Conservation (phyloP, 108 stramenopile species). For the Cyclotella cryptica region DNA sequence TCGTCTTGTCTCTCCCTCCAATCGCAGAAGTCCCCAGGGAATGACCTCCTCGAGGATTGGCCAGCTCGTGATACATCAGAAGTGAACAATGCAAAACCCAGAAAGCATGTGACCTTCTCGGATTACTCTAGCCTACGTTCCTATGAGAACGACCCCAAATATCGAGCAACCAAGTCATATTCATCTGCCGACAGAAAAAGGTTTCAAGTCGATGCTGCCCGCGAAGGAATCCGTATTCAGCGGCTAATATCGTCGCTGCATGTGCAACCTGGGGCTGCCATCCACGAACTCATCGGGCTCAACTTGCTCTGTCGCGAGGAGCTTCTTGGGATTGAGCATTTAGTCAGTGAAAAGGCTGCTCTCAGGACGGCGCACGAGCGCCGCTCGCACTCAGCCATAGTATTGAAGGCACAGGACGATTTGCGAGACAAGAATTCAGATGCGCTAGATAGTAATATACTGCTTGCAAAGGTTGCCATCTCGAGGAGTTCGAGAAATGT, state of each 20-base stretch:
- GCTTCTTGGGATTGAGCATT: background rate
- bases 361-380: background rate
- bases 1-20: too few species aligned
- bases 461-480: background rate
- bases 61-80: background rate
- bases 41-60: too few species aligned
- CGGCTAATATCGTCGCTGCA: background rate
- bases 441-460: background rate
- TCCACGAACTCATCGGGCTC: background rate
- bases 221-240: background rate
- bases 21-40: too few species aligned
- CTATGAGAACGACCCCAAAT: background rate
- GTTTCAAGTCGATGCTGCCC: background rate
- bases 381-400: background rate
- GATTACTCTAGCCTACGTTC: background rate
- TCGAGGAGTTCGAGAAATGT: background rate
- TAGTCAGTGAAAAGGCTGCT: background rate
- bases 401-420: background rate
- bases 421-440: background rate
- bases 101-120: background rate
- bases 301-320: background rate
- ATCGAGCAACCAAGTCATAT: constrained; percentile 1
- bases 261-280: background rate
- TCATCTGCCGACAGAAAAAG: background rate
- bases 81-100: background rate